These are phyloP conservation scores for Syncephalastrum monosporum DNA, from an alignment of 371 early-diverging fungal species.

Conservation along the genomic window DNA sequence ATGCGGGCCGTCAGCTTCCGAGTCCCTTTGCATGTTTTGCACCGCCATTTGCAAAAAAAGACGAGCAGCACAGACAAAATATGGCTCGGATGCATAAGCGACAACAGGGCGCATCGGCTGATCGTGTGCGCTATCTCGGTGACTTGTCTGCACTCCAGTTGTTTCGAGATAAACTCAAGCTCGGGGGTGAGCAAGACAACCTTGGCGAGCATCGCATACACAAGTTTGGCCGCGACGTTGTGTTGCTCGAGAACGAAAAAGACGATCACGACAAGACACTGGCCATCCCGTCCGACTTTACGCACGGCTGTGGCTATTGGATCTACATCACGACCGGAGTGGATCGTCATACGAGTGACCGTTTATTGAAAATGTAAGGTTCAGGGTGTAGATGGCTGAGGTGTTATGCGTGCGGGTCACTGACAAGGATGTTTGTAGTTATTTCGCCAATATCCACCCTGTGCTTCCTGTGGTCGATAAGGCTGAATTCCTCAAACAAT, in stretches of 20 bases:
- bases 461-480: conserved; percentile 49
- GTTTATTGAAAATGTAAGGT: conserved; percentile 41
- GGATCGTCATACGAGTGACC: conserved; percentile 40
- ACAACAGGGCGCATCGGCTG: conserved; percentile 15
- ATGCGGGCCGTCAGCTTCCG: not conserved
- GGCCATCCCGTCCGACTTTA: not conserved
- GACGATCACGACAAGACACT: conserved; percentile 2
- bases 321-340: conserved; percentile 38
- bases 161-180: conserved; percentile 35
- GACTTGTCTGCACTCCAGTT: conserved; percentile 43
- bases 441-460: conserved; percentile 47
- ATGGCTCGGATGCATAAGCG: not conserved
- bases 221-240: conserved; percentile 2
- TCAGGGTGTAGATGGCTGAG: too few relatives aligned
- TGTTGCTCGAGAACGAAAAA: not conserved
- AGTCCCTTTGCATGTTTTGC: not conserved
- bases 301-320: conserved; percentile 31
- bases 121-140: conserved; percentile 38
- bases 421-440: conserved; percentile 17
- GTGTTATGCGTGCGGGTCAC: too few relatives aligned
- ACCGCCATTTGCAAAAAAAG: not conserved
- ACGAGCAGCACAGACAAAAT: not conserved
- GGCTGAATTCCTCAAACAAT: conserved; percentile 36
- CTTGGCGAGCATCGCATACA: conserved; percentile 1
- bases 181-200: conserved; percentile 16